phyloP scores from a whole-genome alignment of 176 grass and related monocot species.

The Carex littledalei region DNA sequence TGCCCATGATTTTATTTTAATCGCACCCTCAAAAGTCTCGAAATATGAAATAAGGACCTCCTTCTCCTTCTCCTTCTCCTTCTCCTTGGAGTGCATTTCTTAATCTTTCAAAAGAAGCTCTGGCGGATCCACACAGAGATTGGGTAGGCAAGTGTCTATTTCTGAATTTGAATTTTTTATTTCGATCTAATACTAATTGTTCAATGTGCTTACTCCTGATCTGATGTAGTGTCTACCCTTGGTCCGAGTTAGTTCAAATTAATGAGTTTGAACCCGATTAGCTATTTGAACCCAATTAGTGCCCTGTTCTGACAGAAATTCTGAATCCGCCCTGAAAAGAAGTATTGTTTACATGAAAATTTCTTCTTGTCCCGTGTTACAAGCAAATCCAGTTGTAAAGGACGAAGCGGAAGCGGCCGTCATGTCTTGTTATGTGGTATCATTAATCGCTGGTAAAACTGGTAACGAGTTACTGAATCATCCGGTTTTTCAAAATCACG shows the following conservation, averaged over 20 bases:
- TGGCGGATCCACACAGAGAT: too few species aligned
- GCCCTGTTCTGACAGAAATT: too few species aligned
- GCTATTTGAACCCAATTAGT: too few species aligned
- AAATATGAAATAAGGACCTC: not conserved
- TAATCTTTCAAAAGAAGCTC: not conserved
- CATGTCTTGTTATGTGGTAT: not conserved
- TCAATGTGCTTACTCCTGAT: too few species aligned
- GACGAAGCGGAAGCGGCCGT: not conserved
- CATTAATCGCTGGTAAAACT: not conserved
- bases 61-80: too few species aligned
- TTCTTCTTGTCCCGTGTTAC: not conserved
- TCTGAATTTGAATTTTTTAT: too few species aligned
- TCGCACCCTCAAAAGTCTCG: not conserved
- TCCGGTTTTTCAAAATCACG: not conserved
- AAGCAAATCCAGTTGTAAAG: conserved; percentile 23
- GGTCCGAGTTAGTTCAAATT: too few species aligned
- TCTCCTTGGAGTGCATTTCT: not conserved
- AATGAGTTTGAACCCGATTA: too few species aligned
- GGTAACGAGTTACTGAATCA: not conserved
- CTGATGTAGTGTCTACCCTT: too few species aligned
- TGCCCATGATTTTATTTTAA: not conserved
- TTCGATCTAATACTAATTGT: too few species aligned
- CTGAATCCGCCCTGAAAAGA: too few species aligned
- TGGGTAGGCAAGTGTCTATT: too few species aligned
- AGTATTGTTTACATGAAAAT: not conserved